Base-by-base conservation (phyloP, 139 green algal species). In the Raphidocelis subcapitata region DNA sequence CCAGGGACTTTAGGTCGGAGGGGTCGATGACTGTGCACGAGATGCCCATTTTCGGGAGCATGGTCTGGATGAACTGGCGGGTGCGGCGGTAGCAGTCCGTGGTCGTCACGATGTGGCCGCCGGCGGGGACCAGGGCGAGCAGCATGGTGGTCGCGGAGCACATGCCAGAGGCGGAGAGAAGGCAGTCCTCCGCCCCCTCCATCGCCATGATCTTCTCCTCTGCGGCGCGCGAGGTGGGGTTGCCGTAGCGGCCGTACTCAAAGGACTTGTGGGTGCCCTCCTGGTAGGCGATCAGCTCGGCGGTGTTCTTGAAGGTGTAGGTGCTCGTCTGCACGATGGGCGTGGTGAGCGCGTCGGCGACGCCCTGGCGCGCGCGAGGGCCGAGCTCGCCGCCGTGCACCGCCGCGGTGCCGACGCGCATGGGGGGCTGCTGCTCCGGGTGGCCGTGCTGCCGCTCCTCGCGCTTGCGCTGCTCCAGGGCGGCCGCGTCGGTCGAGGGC, bases 11-110 rank as follows among this genome's bases (percentile, higher is more conserved):
- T 62, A 98, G 72, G 82, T 99, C 96, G n/a, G 90, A 74, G 0
- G 96, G 96, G 72, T 98, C 91, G 63, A 99, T 95, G 28, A 99
- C 96, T 2, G 94, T 97, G 33, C 89, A 90, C 14, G 77, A 81
- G 72, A 98, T 96, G 63, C 92, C 92, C 93, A 99, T 98, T 71
- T 98, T 98, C 52, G 95, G 96, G 74, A 99, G 84, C 54, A 99
- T 85, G 24, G 93, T 98, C 82, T 97, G 92, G 60, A 99, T 98
- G 84, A 99, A 99, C 81, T 98, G 94, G 16, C 96, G 89, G 14
- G 95, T 99, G 52, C 95, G 88, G 37, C 96, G 87, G 84, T 99
- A 99, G 87, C 96, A 99, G 83, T 99, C 96, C n/a, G 91, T 98
- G 35, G 96, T 99, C 37, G 95, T 99, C 10, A 99, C 88, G 73